phyloP scores from a whole-genome alignment of 2,329 filamentous ascomycete species.

The Paecilomyces fulvus region DNA sequence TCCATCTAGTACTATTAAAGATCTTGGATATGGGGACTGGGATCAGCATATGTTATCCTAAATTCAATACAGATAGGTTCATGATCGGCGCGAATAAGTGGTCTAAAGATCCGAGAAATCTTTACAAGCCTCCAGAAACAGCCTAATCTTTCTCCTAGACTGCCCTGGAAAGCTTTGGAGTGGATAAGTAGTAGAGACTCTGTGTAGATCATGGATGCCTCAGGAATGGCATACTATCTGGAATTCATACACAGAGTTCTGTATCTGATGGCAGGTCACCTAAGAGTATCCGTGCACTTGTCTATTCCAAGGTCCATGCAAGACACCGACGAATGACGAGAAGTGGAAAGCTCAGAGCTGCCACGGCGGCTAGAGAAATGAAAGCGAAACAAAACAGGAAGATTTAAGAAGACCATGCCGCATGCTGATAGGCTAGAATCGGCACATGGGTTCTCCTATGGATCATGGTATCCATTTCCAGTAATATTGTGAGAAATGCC shows the following conservation, averaged over 20 bases:
- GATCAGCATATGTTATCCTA: background rate
- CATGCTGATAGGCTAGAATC: background rate
- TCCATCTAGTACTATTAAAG: constrained; percentile 3
- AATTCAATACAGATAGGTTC: no score
- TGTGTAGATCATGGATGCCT: background rate
- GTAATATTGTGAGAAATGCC: background rate
- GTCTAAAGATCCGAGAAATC: background rate
- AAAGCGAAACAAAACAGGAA: background rate
- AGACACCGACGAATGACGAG: background rate
- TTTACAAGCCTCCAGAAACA: background rate
- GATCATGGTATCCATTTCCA: background rate
- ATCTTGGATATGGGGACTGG: background rate
- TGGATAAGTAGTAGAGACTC: background rate
- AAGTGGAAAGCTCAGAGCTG: background rate
- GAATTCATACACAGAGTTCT: background rate
- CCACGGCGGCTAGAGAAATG: background rate
- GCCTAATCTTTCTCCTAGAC: background rate
- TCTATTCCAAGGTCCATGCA: background rate
- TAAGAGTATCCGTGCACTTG: background rate
- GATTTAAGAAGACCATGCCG: background rate
- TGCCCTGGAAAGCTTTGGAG: background rate
- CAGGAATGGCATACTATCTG: background rate
- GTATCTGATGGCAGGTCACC: background rate
- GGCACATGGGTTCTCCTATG: background rate
- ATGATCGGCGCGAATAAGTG: no score